Evolutionary conservation across 345 rosid species (phyloP), one percentile per base, ranked within the genome.

Genomic region (Lagerstroemia speciosa): DNA sequence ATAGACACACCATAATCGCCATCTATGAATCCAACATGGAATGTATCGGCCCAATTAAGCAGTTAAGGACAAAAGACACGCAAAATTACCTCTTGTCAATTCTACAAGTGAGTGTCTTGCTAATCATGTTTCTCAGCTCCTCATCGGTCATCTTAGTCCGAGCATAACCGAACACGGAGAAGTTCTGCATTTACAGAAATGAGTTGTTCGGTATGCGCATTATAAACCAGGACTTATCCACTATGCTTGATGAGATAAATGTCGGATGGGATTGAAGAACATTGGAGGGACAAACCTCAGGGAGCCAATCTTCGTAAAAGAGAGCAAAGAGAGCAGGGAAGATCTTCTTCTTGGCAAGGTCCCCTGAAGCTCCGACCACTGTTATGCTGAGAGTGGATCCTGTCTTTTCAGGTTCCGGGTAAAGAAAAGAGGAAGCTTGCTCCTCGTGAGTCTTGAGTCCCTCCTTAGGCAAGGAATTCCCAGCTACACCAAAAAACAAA

Each of bases 321-420:
- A 93, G 95, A 69, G 97, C 93, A 71, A 93, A 93, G 67, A 90
- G 87, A 32, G 97, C 98, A 2, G 98, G 97, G 67, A 90, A 93
- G 41, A 88, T 88, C 78, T 93, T 93, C 89, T 87, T 93, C 84
- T 82, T 93, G 22, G 97, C 97, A 10, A 93, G 90, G 77, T 93
- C 98, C 43, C 97, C 97, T 3, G 97, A 93, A 68, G 97, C 98
- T 78, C 98, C 98, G 73, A 88, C 86, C 46, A 93, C 93, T 27
- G 93, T 93, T 67, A 93, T 83, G 83, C 89, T 86, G 65, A 88
- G 84, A 40, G 89, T 86, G 26, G 89, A 83, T 66, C 77, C 79
- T 31, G 50, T 64, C 66, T 80, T 71, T 73, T 36, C 80, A 1
- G 75, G 55, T 58, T 67, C 85, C 1, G 76, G 70, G 31, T 14